Conservation (phyloP, 805 yeast genomes). For the Peterozyma toletana region DNA sequence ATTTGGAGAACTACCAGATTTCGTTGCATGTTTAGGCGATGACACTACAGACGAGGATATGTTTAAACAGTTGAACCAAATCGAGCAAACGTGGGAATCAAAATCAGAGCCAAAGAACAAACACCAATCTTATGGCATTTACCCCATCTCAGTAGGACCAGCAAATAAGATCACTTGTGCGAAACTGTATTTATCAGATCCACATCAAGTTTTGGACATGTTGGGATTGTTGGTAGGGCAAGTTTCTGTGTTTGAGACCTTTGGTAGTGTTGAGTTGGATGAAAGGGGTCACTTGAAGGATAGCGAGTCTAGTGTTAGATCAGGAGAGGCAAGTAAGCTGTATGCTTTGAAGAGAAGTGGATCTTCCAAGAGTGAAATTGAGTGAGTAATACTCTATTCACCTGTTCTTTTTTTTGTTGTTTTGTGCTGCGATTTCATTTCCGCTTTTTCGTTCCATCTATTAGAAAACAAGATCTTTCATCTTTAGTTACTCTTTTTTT, state of each 20-base stretch:
- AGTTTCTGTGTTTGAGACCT: slow-evolving; percentile 70
- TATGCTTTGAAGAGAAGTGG: slow-evolving; percentile 12
- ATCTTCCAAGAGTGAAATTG: too few species aligned
- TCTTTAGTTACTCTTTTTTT: too few species aligned
- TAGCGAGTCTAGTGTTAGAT: slow-evolving; percentile 35
- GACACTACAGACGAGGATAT: slow-evolving; percentile 97
- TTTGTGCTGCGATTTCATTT: too few species aligned
- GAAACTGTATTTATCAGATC: slow-evolving; percentile 77
- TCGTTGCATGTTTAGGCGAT: slow-evolving; percentile 87
- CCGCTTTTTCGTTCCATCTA: neutral
- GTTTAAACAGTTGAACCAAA: slow-evolving; percentile 70
- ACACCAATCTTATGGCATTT: slow-evolving; percentile 55
- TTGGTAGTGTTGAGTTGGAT: slow-evolving; percentile 69
- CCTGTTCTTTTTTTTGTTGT: too few species aligned
- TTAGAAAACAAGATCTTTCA: neutral
- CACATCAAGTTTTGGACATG: slow-evolving; percentile 77
- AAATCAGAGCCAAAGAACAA: slow-evolving; percentile 33
- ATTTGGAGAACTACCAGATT: slow-evolving; percentile 59
- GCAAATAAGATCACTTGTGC: slow-evolving; percentile 84
- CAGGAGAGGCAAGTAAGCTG: slow-evolving; percentile 30
- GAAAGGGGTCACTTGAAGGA: slow-evolving; percentile 64
- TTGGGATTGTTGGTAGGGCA: slow-evolving; percentile 75
- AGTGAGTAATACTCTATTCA: too few species aligned
- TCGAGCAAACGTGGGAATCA: slow-evolving; percentile 47
- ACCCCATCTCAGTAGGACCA: slow-evolving; percentile 89